Conservation (phyloP, 2,329 filamentous ascomycete species). For the Pestalotiopsis fici region DNA sequence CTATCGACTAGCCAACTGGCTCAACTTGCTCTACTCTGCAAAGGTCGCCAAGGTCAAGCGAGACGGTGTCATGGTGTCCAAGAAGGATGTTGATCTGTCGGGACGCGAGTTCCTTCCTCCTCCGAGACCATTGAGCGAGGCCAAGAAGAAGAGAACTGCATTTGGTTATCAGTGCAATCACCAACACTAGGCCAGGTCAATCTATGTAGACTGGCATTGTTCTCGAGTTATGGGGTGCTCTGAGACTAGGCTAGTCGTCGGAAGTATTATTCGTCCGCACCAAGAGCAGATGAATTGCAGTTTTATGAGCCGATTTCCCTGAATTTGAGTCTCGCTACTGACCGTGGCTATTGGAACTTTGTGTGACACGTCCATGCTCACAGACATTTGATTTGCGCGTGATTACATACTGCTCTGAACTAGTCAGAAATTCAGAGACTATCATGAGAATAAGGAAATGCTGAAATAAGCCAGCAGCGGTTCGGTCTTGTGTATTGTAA, state of each 20-base stretch:
- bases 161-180: conserved; percentile 14
- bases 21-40: conserved; percentile 19
- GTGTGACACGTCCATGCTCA: too few species aligned
- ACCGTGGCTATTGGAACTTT: too few species aligned
- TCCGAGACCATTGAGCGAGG: conserved; percentile 22
- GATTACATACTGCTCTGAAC: too few species aligned
- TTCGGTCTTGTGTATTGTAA: too few species aligned
- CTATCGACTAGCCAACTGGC: conserved; percentile 30
- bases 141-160: conserved; percentile 26
- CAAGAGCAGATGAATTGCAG: not conserved
- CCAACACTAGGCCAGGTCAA: not conserved
- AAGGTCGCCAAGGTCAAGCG: conserved; percentile 19
- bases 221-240: not conserved
- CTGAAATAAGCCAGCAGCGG: too few species aligned
- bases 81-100: conserved; percentile 11
- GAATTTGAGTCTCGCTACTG: too few species aligned
- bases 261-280: too few species aligned
- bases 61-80: not conserved
- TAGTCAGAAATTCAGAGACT: too few species aligned
- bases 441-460: too few species aligned
- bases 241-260: too few species aligned
- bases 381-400: too few species aligned
- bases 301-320: too few species aligned
- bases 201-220: not conserved
- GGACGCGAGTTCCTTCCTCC: conserved; percentile 25